Base-by-base conservation (phyloP, 2,329 filamentous ascomycete species). In the Geosmithia flava region DNA sequence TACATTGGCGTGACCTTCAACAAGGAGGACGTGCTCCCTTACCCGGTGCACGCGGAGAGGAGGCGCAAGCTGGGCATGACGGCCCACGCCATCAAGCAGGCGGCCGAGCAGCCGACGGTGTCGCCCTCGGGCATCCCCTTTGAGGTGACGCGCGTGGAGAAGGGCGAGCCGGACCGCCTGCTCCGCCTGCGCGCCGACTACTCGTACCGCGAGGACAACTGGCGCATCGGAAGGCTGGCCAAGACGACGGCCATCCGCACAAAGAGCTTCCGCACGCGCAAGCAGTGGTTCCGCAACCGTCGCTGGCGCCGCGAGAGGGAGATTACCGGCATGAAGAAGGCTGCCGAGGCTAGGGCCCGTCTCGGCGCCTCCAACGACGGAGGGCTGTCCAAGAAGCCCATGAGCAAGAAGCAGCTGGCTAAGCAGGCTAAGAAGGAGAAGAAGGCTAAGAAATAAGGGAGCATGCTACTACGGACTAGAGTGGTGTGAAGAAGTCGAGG, bases 1-100 rank as follows among this genome's bases (percentile, higher is more conserved):
- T 98, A 90, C 72, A 98, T 98, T 59, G 93, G 93, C 52, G 85
- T 98, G 19, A 85, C 86, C 33, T 90, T 95, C 65, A 77, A 90
- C 62, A 87, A 88, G 61, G 72, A 81, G 16, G 87, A 94, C 58
- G 80, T 73, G 30, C 78, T 98, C 2, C 93, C 93, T 0, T 81
- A 85, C 59, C 83, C 87, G 1, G 68, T 67, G 23, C 84, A 91
- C 61, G 83, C 84, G 3, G 79, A 85, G 52, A 80, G 87, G 49
- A 78, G 82, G 58, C 78, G 93, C 55, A 77, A 80, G 47, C 74
- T 98, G 51, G 85, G 85, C 56, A 84, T 94, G 76, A 71, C 82
- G 5, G 77, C 72, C 19, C 62, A 68, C 29, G 63, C 71, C 42
- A 69, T 77, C 54, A 65, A 64, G 45, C 60, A 64, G 42, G 55